phyloP scores from a whole-genome alignment of 202 grass and related monocot species.

The Musa balbisiana region DNA sequence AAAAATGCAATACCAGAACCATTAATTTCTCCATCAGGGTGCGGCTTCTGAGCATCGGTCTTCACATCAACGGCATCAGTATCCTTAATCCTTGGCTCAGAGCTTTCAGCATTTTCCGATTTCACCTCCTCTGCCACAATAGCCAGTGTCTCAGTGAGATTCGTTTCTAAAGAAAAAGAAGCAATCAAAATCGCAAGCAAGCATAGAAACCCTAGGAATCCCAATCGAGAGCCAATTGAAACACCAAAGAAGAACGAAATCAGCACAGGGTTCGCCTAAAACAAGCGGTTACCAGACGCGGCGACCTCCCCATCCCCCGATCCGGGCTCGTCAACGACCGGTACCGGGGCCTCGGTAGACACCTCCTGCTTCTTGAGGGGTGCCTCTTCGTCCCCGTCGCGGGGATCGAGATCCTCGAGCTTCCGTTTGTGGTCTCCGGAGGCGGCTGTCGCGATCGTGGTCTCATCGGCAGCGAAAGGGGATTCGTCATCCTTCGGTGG shows the following conservation, averaged over 20 bases:
- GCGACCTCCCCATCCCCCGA: background rate
- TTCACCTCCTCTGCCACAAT: background rate
- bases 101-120: background rate
- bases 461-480: background rate
- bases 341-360: background rate
- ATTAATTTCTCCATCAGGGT: background rate
- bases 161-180: background rate
- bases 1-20: background rate
- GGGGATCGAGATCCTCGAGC: background rate
- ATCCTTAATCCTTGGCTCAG: background rate
- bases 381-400: background rate
- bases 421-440: background rate
- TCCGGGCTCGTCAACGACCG: background rate
- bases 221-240: background rate
- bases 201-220: too few relatives aligned
- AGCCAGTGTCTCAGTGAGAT: background rate
- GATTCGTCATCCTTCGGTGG: background rate
- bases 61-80: background rate
- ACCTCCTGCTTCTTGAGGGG: slow-evolving; percentile 8
- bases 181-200: too few relatives aligned
- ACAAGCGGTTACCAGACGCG: background rate
- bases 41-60: background rate
- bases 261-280: background rate
- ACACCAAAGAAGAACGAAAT: background rate
- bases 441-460: background rate